Base-by-base conservation (phyloP, 2,329 filamentous ascomycete species). In the Penicillium sp. region DNA sequence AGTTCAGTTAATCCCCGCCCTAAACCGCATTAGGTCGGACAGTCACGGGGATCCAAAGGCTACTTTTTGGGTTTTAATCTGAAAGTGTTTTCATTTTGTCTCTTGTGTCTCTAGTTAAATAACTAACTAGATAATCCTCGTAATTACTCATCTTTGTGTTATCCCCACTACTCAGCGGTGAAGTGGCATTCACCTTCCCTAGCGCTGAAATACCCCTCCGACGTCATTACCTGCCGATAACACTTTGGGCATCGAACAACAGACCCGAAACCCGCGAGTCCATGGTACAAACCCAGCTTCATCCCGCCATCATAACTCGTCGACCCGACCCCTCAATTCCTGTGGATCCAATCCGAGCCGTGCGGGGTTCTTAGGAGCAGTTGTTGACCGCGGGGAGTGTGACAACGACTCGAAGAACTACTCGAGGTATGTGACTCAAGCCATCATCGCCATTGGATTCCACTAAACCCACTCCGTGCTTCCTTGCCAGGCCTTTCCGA, bases 181-280 rank as follows among this genome's bases (percentile, higher is more conserved):
- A 34, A 34, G 4, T 34, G 4, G 29, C 42, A 38, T 27, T 20
- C 40, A 6, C 29, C 10, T 18, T 9, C 23, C 41, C 34, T 41
- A 38, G 39, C 42, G 49, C 51, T 40, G 51, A 52, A 48, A 51
- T 32, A 14, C 37, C 32, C 54, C 51, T 55, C 49, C 56, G 50
- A 57, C 56, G 57, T 58, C 57, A 57, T 54, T 46, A 34, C 32
- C 45, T 39, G 39, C 27, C 44, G 34, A 48, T 47, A 42, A 44
- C 42, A 43, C 22, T 22, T 24, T 14, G 20, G 18, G 11, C 35
- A 8, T 37, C 35, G 18, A 3, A 24, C 26, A 27, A 10, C 11
- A 34, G 14, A 34, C 7, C 31, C 16, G 8, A 11, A 18, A 16
- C 14, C 3, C 14, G 6, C 9, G 3, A 10, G 8, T 34, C 3